Percentiles rank a stretch among this genome's conserved stretches.
Evolutionary conservation across 345 rosid genomes (phyloP).

Genomic region (Ceriops zippeliana): DNA sequence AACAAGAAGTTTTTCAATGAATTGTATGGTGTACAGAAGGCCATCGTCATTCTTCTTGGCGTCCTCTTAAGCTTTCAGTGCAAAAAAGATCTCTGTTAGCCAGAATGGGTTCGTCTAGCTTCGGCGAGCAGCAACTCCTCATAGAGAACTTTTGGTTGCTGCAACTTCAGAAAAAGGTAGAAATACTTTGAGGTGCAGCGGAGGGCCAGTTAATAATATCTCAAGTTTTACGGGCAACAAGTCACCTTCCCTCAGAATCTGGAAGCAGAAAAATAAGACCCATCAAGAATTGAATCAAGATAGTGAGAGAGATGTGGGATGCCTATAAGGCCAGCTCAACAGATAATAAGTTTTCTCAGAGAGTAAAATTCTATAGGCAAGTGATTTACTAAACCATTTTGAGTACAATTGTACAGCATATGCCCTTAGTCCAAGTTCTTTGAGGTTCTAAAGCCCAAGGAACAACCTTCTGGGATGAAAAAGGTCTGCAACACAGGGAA

Average conservation of each 20-base stretch:
- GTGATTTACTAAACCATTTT: neutral
- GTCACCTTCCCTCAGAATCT: slow-evolving; percentile 39
- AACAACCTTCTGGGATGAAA: neutral
- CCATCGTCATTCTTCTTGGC: slow-evolving; percentile 13
- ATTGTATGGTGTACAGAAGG: slow-evolving; percentile 16
- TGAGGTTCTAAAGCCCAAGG: neutral
- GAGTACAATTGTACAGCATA: too few species aligned
- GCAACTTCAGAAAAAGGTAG: slow-evolving; percentile 35
- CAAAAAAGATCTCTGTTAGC: slow-evolving; percentile 13
- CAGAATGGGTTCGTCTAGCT: slow-evolving; percentile 12
- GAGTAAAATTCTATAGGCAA: neutral
- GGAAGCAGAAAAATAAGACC: slow-evolving; percentile 27
- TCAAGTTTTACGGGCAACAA: slow-evolving; percentile 24
- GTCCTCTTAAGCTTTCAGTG: slow-evolving; percentile 20
- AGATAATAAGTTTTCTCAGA: neutral
- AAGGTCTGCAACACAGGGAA: too few species aligned
- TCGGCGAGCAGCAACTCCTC: slow-evolving; percentile 21
- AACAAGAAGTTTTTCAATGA: slow-evolving; percentile 8
- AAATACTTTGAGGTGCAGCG: slow-evolving; percentile 29
- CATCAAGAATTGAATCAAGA: slow-evolving; percentile 5
- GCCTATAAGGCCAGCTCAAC: neutral
- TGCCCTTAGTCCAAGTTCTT: too few species aligned
- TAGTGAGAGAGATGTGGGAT: neutral
- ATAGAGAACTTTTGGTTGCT: slow-evolving; percentile 29
- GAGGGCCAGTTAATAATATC: slow-evolving; percentile 21